These are phyloP conservation scores for Musa schizocarpa DNA, from an alignment of 176 grass and related monocot species.

Conservation along the genomic window DNA sequence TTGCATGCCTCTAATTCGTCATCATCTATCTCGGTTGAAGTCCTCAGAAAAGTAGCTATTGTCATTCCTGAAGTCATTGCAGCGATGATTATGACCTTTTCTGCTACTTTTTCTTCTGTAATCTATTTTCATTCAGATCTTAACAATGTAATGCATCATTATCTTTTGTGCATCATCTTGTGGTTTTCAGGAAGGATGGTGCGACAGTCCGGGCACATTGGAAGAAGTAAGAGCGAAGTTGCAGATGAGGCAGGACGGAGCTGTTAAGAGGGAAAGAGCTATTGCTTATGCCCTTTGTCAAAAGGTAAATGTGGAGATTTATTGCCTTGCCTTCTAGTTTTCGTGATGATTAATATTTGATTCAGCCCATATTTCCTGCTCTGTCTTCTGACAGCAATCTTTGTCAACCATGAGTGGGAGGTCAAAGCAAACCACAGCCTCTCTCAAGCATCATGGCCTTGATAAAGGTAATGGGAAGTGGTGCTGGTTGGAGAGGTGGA, in stretches of 20 bases:
- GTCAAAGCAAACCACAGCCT: conserved; percentile 29
- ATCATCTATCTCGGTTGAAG: no score
- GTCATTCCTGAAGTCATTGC: no score
- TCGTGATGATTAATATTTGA: no score
- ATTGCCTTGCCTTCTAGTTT: no score
- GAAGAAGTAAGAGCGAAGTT: conserved; percentile 74
- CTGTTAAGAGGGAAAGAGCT: conserved; percentile 72
- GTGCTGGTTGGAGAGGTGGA: conserved; percentile 97
- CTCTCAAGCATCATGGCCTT: conserved; percentile 41
- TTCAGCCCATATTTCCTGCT: no score
- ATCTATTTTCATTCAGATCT: no score
- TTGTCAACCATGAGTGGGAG: conserved; percentile 32
- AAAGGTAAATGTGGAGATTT: conserved; percentile 14
- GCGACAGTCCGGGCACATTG: conserved; percentile 65
- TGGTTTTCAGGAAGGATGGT: conserved; percentile 83
- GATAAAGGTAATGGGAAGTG: conserved; percentile 66
- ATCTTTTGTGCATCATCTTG: background rate
- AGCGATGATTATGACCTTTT: no score
- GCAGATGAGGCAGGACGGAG: conserved; percentile 74
- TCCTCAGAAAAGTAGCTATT: no score
- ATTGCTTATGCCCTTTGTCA: conserved; percentile 66
- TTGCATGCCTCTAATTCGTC: no score
- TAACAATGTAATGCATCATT: no score
- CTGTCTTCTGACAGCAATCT: conserved; percentile 33
- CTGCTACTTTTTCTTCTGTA: no score